Conservation (phyloP, 306 rosid species). For the Psophocarpus tetragonolobus region DNA sequence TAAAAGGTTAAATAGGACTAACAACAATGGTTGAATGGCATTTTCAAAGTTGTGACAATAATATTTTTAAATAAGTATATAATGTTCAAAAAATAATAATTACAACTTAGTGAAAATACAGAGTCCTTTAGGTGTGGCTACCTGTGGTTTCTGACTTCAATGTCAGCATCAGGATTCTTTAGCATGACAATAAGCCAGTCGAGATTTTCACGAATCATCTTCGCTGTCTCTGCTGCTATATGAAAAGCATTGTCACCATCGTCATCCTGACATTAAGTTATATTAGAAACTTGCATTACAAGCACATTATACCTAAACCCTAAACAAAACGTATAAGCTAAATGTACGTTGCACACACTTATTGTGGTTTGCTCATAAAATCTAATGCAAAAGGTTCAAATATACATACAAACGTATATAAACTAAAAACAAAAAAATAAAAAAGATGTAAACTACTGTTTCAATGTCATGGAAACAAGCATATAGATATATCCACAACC, state of each 20-base stretch:
- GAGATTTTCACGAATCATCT: conserved; percentile 96
- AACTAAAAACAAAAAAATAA: conserved; percentile 3
- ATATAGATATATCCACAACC: neutral
- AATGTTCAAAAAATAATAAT: neutral
- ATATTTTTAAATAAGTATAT: conserved; percentile 16
- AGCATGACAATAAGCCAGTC: conserved; percentile 96
- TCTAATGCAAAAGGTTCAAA: neutral
- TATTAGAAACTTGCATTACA: conserved; percentile 31
- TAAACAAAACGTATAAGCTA: too few relatives aligned
- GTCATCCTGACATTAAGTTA: conserved; percentile 65
- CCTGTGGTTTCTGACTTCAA: conserved; percentile 96
- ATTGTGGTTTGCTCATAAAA: neutral
- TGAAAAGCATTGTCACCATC: conserved; percentile 98
- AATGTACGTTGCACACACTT: neutral
- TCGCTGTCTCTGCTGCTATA: conserved; percentile 94
- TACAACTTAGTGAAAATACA: neutral
- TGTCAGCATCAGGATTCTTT: conserved; percentile 75
- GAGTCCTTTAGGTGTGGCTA: conserved; percentile 36
- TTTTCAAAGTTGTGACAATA: conserved; percentile 12
- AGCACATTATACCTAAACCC: neutral
- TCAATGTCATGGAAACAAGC: conserved; percentile 18
- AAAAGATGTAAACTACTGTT: neutral
- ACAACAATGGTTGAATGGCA: neutral
- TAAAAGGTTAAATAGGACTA: conserved; percentile 10
- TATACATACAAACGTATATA: conserved; percentile 11